A percentile compares a stretch with the other conserved stretches of the same genome.
phyloP scores from a whole-genome alignment of 2,329 filamentous ascomycete species.

The Thyridium curvatum region DNA sequence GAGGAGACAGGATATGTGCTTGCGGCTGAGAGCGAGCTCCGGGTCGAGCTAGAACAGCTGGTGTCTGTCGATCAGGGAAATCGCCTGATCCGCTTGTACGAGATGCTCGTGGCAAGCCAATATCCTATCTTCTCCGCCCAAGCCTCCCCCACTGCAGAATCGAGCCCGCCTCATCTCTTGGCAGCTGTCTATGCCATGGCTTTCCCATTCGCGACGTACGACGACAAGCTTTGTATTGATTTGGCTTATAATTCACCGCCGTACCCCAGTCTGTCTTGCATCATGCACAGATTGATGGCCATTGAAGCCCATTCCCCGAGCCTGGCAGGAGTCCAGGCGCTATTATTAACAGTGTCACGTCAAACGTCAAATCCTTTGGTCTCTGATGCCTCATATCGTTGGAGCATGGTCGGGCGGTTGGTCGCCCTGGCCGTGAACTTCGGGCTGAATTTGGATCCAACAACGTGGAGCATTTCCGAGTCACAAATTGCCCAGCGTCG shows the following conservation, averaged over 20 bases:
- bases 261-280: constrained; percentile 7
- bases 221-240: constrained; percentile 14
- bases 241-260: constrained; percentile 13
- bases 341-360: constrained; percentile 2
- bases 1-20: no score
- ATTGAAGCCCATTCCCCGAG: no score
- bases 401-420: constrained; percentile 8
- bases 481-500: constrained; percentile 8
- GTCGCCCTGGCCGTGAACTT: constrained; percentile 9
- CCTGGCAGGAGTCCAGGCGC: no score
- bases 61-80: no score
- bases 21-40: no score
- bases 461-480: constrained; percentile 8
- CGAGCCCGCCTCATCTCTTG: no score
- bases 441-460: constrained; percentile 10
- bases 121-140: no score
- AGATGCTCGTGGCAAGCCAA: no score
- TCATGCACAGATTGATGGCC: constrained; percentile 8
- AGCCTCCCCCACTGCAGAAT: no score
- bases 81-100: no score
- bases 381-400: constrained; percentile 9
- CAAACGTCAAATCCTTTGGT: constrained; percentile 11
- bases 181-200: constrained; percentile 11
- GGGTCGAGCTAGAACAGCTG: no score
- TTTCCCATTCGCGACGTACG: constrained; percentile 12